Evolutionary conservation across 2,329 filamentous ascomycete species (phyloP), one percentile per base, ranked within the genome.

Genomic region (Talaromyces sp.): DNA sequence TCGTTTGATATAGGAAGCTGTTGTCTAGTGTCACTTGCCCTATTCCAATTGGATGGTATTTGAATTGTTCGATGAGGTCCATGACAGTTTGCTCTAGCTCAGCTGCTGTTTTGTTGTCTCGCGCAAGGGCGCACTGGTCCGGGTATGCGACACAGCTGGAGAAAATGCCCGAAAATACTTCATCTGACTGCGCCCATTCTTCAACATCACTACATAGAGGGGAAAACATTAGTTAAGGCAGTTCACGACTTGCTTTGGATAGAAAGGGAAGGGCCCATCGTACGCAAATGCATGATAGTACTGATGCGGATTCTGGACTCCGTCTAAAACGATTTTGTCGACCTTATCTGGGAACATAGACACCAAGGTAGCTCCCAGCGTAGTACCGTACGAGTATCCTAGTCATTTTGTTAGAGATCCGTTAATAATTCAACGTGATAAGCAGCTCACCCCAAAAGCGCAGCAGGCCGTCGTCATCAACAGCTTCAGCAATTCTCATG

Each of bases 401-500:
- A 36, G 33, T 4, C 14, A 36, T 14, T 36, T 34, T 36, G 33
- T 36, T 14, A 14, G 14, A 36, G 4, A 12, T 4, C 9, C 2
- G 33, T 36, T 36, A 10, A 36, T 12, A 36, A 2, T 9, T 36
- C 33, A 12, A 4, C 33, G 3, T 3, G 10, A 10, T 16, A 8
- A 4, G 8, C 1, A 30, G 5, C 31, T 42, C 53, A 58, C 66
- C 64, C 65, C 66, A 67, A 33, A 64, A 68, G 18, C 74, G 62
- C 9, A 81, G 64, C 44, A 78, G 50, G 0, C 76, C 76, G 61
- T 79, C 78, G 54, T 79, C 78, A 1, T 65, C 70, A 2, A 81
- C 64, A 1, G 78, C 76, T 56, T 83, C 80, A 0, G 77, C 77
- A 57, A 83, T 75, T 5, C 67, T 60, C 61, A 81, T 75, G 64